phyloP scores from a whole-genome alignment of 129 eudicot species.

The Artemisia annua region DNA sequence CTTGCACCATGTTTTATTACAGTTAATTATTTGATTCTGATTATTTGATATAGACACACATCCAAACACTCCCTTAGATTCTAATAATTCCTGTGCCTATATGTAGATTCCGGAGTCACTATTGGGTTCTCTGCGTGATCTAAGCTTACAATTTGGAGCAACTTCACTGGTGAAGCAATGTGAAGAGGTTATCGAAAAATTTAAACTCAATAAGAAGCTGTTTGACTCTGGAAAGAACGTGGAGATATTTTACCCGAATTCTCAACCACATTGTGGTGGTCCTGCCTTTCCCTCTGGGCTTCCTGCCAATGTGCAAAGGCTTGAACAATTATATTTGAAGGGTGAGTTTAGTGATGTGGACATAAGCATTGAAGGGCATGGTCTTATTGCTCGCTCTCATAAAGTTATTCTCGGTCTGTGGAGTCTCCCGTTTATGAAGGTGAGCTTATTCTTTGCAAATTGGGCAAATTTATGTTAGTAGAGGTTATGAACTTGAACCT shows the following conservation, averaged over 20 bases:
- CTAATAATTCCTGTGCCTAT: neutral
- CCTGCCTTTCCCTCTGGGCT: conserved; percentile 55
- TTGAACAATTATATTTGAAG: conserved; percentile 46
- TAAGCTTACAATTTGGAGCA: conserved; percentile 74
- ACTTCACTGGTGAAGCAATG: conserved; percentile 74
- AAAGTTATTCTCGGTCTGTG: conserved; percentile 83
- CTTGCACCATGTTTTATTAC: neutral
- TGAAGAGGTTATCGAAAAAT: conserved; percentile 69
- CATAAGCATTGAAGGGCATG: conserved; percentile 70
- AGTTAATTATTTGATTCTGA: conserved; percentile 9
- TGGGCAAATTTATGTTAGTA: no score
- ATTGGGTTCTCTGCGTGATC: conserved; percentile 54
- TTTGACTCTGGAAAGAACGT: conserved; percentile 72
- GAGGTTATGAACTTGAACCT: no score
- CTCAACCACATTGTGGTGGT: conserved; percentile 46
- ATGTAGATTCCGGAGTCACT: conserved; percentile 71
- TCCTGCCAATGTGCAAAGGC: conserved; percentile 56
- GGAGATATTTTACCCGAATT: conserved; percentile 68
- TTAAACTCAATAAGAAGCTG: conserved; percentile 71
- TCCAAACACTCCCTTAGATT: no score
- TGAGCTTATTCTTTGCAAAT: conserved; percentile 18
- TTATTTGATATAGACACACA: neutral
- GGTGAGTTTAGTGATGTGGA: conserved; percentile 75
- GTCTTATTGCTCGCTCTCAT: conserved; percentile 56
- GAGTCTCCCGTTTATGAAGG: conserved; percentile 95